Evolutionary conservation across 345 rosid genomes (phyloP).

Genomic region (Zanthoxylum bungeanum): DNA sequence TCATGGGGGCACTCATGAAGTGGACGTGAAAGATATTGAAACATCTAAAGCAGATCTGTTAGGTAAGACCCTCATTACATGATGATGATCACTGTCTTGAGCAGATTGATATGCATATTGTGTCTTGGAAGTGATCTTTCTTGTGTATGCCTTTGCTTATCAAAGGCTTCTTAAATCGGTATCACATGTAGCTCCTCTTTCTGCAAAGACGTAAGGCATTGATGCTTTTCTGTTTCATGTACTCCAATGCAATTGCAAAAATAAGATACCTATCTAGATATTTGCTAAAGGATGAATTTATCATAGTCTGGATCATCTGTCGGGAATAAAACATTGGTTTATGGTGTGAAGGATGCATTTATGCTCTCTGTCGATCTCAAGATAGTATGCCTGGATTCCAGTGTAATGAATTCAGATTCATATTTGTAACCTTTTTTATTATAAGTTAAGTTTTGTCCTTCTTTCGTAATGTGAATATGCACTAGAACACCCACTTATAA

Average conservation of each 20-base stretch:
- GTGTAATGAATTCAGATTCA: slow-evolving; percentile 67
- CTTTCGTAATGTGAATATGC: no score
- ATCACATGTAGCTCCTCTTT: slow-evolving; percentile 48
- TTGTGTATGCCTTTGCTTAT: background rate
- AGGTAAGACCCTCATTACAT: slow-evolving; percentile 35
- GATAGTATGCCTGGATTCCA: slow-evolving; percentile 37
- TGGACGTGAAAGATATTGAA: slow-evolving; percentile 57
- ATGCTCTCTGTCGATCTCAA: slow-evolving; percentile 55
- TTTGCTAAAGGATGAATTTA: background rate
- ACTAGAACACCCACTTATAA: no score
- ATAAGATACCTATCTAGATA: slow-evolving; percentile 32
- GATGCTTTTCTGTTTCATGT: slow-evolving; percentile 66
- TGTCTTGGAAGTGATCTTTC: background rate
- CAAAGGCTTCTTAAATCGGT: slow-evolving; percentile 7
- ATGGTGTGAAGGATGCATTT: slow-evolving; percentile 52
- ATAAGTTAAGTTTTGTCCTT: no score
- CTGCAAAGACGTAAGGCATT: slow-evolving; percentile 77
- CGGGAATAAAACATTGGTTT: background rate
- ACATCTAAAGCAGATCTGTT: slow-evolving; percentile 56
- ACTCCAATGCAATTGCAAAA: slow-evolving; percentile 62
- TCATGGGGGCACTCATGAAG: slow-evolving; percentile 50
- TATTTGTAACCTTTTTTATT: slow-evolving; percentile 56
- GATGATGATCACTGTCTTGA: no score
- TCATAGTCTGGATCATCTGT: background rate
- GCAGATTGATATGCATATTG: background rate